Base-by-base conservation (phyloP, 139 green algal species). In the Coccomyxa sp. region DNA sequence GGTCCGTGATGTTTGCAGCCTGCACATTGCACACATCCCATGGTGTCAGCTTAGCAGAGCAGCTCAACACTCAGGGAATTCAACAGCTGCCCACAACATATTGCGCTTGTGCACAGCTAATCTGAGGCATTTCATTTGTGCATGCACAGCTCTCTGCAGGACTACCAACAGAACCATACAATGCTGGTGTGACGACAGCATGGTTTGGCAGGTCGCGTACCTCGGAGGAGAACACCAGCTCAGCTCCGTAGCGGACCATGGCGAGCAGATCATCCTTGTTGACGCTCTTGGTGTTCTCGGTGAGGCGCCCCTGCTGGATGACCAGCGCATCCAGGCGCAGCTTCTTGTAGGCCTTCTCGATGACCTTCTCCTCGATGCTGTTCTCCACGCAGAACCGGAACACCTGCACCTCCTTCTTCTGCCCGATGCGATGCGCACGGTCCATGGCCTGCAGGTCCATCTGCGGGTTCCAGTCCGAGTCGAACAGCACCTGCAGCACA, bases 321-420 rank as follows among this genome's bases (percentile, higher is more conserved):
- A 99, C 96, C 79, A 99, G 92, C 45, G 97, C 97, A 80, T 99
- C 97, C 82, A 99, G 91, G 14, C 95, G 92, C 89, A 99, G 93
- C 93, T 99, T 99, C 92, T 99, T 98, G 92, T 99, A 99, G 67
- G 97, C 97, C 90, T 99, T 98, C 91, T 99, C 97, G 80, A 99
- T 99, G n/a, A 99, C 94, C 94, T 99, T 99, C 89, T 99, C 97
- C 88, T 99, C 97, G 71, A 99, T 98, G 51, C 90, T 94, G 91
- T 96, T 93, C 87, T 99, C 97, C 59, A 94, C 97, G 91, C 95
- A 98, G 85, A 99, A 97, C 30, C 97, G 92, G 93, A 98, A 99
- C 58, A 99, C 91, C 89, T 97, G 93, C 87, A 99, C 97, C 91
- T 99, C 97, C 90, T 98, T 99, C 92, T 98, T 99, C 91, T 99